A percentile compares a stretch with the other conserved stretches of the same genome.
phyloP scores from a whole-genome alignment of 2,329 filamentous ascomycete genomes.

The Clarireedia paspali region DNA sequence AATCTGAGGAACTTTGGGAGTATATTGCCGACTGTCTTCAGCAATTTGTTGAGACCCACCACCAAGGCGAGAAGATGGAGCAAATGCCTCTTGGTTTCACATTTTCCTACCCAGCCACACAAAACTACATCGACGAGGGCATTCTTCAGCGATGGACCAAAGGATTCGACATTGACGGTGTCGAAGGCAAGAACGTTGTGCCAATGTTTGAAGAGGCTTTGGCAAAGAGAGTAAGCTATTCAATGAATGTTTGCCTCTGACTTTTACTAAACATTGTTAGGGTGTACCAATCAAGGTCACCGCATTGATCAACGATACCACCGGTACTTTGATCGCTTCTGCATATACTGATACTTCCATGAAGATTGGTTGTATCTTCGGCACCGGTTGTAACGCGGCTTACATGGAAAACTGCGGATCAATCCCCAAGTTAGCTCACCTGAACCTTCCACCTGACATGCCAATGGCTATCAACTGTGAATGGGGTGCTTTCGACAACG shows the following conservation, averaged over 20 bases:
- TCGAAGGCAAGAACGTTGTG: slow-evolving; percentile 86
- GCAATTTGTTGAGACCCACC: slow-evolving; percentile 83
- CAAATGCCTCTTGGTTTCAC: slow-evolving; percentile 83
- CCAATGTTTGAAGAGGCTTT: slow-evolving; percentile 79
- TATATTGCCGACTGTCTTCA: slow-evolving; percentile 90
- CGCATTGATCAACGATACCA: slow-evolving; percentile 95
- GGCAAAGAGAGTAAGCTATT: slow-evolving; percentile 49
- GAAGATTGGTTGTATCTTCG: slow-evolving; percentile 96
- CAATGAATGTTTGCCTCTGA: not conserved
- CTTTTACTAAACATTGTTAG: slow-evolving; percentile 35
- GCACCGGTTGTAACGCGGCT: slow-evolving; percentile 94
- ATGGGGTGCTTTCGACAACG: slow-evolving; percentile 94
- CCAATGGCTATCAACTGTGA: slow-evolving; percentile 97
- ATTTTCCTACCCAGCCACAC: slow-evolving; percentile 90
- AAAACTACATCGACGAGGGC: slow-evolving; percentile 89
- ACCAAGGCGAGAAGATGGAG: slow-evolving; percentile 56
- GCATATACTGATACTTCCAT: slow-evolving; percentile 91
- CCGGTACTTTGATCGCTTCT: slow-evolving; percentile 91
- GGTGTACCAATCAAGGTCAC: slow-evolving; percentile 87
- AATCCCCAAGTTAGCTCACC: slow-evolving; percentile 87
- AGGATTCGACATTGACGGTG: slow-evolving; percentile 87
- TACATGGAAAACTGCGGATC: slow-evolving; percentile 93
- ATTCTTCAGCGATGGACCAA: slow-evolving; percentile 95
- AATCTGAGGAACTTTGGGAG: slow-evolving; percentile 82
- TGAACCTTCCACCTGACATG: slow-evolving; percentile 76